Conservation (phyloP, 495 filamentous ascomycete genomes). For the Trichoderma parareesei region DNA sequence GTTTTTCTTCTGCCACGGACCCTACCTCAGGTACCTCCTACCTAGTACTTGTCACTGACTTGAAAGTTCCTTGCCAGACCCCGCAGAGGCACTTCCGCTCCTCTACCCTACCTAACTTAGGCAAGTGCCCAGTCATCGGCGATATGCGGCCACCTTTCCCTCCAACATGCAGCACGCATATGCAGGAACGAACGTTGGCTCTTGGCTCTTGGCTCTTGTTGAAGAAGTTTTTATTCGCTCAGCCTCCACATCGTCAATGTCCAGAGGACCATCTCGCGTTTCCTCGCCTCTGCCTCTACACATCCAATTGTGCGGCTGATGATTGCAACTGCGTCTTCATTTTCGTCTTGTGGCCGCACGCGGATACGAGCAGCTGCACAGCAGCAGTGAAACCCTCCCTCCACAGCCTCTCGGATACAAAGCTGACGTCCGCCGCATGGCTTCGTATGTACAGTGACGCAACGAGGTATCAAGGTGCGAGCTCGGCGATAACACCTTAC, state of each 20-base stretch:
- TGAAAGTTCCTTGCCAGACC: not conserved
- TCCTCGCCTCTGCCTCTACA: too few relatives aligned
- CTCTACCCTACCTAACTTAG: not conserved
- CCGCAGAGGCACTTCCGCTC: not conserved
- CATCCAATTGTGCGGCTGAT: too few relatives aligned
- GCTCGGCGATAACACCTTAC: not conserved
- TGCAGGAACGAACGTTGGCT: slow-evolving; percentile 1
- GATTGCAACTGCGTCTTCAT: not conserved
- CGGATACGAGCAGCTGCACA: not conserved
- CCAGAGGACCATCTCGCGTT: too few relatives aligned
- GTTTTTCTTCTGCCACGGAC: too few relatives aligned
- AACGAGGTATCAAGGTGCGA: not conserved
- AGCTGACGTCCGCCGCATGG: not conserved
- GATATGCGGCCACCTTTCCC: slow-evolving; percentile 3
- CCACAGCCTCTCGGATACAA: not conserved
- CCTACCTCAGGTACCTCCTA: too few relatives aligned
- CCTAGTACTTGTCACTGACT: too few relatives aligned
- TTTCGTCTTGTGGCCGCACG: not conserved
- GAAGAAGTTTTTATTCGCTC: slow-evolving; percentile 1
- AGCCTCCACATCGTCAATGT: not conserved
- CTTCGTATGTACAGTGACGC: not conserved
- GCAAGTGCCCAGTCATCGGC: not conserved
- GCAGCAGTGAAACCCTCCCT: not conserved
- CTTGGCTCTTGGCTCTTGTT: not conserved
- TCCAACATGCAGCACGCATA: not conserved